Evolutionary conservation across 202 grass and related monocot genomes (phyloP), one percentile per base, ranked within the genome.

Genomic region (Eragrostis tef): DNA sequence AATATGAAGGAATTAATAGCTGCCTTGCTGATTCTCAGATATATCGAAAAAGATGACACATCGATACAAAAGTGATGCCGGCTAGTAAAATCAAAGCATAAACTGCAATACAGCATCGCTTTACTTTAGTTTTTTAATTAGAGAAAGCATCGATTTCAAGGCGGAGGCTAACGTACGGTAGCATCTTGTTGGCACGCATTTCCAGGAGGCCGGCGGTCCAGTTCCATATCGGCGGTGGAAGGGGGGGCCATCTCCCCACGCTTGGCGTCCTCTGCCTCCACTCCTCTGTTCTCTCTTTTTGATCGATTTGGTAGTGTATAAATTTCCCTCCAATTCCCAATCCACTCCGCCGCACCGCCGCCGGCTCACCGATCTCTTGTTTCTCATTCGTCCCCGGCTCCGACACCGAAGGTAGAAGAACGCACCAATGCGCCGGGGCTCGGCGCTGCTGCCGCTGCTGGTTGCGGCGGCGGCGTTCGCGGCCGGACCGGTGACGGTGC

Each of bases 401-500:
- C 53, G 11, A 10, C 53, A 53, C 36, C 36, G 43, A 25, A 50
- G 41, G 8, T 1, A 39, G 15, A 44, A 63, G 36, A 12, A 47
- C 1, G 3, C 48, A 11, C 19, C 34, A 57, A 69, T 84, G 70
- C 47, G 56, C 64, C 15, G 15, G 46, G 7, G 13, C 24, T 64
- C 61, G 14, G 22, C 17, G 1, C 19, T 71, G 0, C 52, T 29
- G 34, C 52, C 58, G 61, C 48, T 74, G 14, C 17, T 49, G 21
- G 26, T 26, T 3, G 6, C 29, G 15, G 73, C 74, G 2, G 36
- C 67, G 4, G 22, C 36, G 6, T 2, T 66, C 87, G 44, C 36
- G 60, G 17, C 87, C 89, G 26, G 60, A 14, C 87, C 89, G 26
- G 94, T 87, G 43, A 92, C 89, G 41, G 81, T 86, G 70, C 65